These are phyloP conservation scores for Thermochaetoides dissita DNA, from an alignment of 2,329 filamentous ascomycete genomes.

Conservation along the genomic window DNA sequence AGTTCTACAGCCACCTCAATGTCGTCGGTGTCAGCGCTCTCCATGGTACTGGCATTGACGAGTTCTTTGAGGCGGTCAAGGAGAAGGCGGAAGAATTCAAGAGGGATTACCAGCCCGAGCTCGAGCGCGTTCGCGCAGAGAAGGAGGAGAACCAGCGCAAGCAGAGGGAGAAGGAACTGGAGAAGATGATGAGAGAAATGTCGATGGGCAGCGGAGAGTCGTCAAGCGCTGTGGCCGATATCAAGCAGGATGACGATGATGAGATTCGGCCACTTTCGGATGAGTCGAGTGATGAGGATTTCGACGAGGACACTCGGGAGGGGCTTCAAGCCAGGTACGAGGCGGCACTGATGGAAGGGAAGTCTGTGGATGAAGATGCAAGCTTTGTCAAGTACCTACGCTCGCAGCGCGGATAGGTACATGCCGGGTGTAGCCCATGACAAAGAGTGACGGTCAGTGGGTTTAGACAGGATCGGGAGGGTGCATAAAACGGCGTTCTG, in stretches of 20 bases:
- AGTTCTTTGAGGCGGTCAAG: slow-evolving; percentile 82
- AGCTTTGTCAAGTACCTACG: slow-evolving; percentile 49
- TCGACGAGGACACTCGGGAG: slow-evolving; percentile 45
- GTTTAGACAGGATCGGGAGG: no score
- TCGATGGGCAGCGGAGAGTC: slow-evolving; percentile 26
- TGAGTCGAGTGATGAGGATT: slow-evolving; percentile 44
- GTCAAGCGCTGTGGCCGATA: slow-evolving; percentile 14
- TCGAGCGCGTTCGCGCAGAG: slow-evolving; percentile 63
- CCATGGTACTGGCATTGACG: slow-evolving; percentile 79
- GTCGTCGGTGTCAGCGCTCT: slow-evolving; percentile 90
- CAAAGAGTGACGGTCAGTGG: no score
- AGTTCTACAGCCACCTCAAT: slow-evolving; percentile 89
- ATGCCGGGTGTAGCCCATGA: no score
- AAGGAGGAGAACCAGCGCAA: slow-evolving; percentile 62
- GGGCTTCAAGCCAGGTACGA: slow-evolving; percentile 65
- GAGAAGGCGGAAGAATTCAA: slow-evolving; percentile 82
- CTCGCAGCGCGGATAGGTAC: slow-evolving; percentile 21
- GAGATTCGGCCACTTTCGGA: slow-evolving; percentile 34
- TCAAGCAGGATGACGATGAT: slow-evolving; percentile 26
- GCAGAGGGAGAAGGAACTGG: slow-evolving; percentile 65
- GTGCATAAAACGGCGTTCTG: no score
- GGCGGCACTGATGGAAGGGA: slow-evolving; percentile 50
- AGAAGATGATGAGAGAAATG: slow-evolving; percentile 93
- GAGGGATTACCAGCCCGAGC: slow-evolving; percentile 79
- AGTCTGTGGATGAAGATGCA: slow-evolving; percentile 38